phyloP scores from a whole-genome alignment of 352 stramenopile species.

The Globisporangium megalacanthum region DNA sequence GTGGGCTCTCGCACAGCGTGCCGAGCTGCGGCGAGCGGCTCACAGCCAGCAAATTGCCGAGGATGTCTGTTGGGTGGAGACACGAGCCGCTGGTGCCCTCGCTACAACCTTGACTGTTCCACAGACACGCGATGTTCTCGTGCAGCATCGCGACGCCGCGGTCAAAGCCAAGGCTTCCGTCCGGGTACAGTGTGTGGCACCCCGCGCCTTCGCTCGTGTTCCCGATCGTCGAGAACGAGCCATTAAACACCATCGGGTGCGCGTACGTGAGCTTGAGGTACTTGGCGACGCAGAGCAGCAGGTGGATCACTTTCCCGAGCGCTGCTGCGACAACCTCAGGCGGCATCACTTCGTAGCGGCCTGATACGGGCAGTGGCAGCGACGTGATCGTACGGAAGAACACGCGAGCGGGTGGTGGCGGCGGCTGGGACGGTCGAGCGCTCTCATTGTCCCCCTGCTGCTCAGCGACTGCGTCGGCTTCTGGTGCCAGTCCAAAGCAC shows the following conservation, averaged over 20 bases:
- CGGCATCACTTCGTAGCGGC: conserved; percentile 62
- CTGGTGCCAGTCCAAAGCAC: conserved; percentile 36
- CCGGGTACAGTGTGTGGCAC: conserved; percentile 81
- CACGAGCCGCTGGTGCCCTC: background rate
- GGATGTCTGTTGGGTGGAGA: conserved; percentile 47
- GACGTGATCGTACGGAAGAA: conserved; percentile 66
- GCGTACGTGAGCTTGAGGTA: conserved; percentile 67
- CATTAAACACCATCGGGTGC: conserved; percentile 82
- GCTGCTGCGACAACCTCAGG: conserved; percentile 68
- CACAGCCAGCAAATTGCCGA: conserved; percentile 63
- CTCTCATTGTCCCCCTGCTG: background rate
- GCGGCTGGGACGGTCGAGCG: no score
- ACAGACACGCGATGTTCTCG: conserved; percentile 70
- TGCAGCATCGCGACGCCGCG: conserved; percentile 69
- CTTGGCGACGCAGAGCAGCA: conserved; percentile 64
- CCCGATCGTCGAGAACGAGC: conserved; percentile 84
- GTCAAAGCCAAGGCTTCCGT: conserved; percentile 72
- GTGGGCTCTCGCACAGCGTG: conserved; percentile 30
- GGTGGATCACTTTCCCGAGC: conserved; percentile 69
- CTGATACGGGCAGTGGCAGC: conserved; percentile 67
- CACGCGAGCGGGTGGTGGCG: conserved; percentile 1
- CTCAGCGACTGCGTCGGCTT: no score
- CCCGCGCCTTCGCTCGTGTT: conserved; percentile 69
- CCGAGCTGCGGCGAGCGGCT: conserved; percentile 37
- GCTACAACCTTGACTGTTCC: conserved; percentile 38